These are phyloP conservation scores for Petunia axillaris DNA, from an alignment of 257 asterid species.

Conservation along the genomic window DNA sequence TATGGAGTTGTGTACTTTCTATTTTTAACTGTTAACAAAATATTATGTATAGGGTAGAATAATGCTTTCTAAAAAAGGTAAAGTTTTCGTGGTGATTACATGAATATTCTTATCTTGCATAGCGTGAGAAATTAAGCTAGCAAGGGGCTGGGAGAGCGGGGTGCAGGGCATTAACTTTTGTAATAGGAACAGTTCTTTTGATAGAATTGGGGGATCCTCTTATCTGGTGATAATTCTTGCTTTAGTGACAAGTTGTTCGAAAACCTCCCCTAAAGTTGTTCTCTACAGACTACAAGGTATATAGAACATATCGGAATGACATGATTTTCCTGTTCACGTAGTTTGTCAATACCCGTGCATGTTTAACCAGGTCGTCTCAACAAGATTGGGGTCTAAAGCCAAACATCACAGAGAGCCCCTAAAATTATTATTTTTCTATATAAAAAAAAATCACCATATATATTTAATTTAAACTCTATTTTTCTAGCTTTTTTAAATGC, in stretches of 20 bases:
- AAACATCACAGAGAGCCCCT: too few species aligned
- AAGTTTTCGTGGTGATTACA: background rate
- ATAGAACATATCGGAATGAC: background rate
- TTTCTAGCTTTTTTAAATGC: too few species aligned
- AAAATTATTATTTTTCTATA: too few species aligned
- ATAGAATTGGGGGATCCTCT: constrained; percentile 34
- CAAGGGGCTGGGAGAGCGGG: background rate
- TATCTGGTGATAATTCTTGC: constrained; percentile 40
- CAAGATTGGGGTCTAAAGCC: too few species aligned
- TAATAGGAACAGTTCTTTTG: background rate
- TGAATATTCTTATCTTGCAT: constrained; percentile 73
- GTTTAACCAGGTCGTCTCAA: background rate
- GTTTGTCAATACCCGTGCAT: background rate
- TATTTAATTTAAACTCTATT: too few species aligned
- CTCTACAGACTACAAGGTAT: constrained; percentile 23
- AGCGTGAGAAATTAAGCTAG: background rate
- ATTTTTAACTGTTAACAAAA: background rate
- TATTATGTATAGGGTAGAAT: background rate
- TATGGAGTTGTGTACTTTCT: constrained; percentile 12
- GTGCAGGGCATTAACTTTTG: background rate
- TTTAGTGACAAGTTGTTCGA: constrained; percentile 54
- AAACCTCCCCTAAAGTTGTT: constrained; percentile 40
- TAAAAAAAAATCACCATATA: too few species aligned
- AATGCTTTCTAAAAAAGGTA: background rate
- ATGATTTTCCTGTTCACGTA: background rate